Percentiles rank a stretch among this genome's conserved stretches.
Conservation (phyloP, 2,329 filamentous ascomycete genomes). For the Meredithiella fracta region DNA sequence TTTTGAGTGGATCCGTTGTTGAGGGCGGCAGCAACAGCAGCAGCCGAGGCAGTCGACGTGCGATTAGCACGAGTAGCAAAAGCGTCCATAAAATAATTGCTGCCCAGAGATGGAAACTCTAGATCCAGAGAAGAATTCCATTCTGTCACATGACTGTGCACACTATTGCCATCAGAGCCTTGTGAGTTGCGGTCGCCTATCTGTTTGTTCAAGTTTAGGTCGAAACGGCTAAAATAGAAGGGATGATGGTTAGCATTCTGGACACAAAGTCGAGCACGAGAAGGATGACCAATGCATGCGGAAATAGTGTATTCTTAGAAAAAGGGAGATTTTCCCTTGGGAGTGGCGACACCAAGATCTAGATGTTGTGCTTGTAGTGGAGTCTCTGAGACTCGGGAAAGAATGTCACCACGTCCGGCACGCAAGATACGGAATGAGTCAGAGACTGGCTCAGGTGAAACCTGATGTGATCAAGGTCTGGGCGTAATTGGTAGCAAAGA, state of each 20-base stretch:
- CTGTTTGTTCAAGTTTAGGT: conserved; percentile 23
- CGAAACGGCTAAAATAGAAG: conserved; percentile 30
- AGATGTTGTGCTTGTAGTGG: too few species aligned
- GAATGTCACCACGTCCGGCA: too few species aligned
- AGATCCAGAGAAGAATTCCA: neutral
- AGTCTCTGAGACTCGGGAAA: too few species aligned
- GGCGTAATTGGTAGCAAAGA: too few species aligned
- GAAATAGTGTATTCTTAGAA: too few species aligned
- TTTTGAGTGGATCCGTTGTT: too few species aligned
- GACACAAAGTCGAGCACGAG: neutral
- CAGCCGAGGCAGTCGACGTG: neutral
- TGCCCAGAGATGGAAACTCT: neutral
- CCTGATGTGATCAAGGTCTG: too few species aligned
- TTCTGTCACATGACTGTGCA: neutral
- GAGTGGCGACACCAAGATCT: too few species aligned
- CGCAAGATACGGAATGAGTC: too few species aligned
- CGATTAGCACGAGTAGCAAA: neutral
- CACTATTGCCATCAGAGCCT: neutral
- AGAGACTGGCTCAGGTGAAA: too few species aligned
- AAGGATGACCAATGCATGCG: neutral
- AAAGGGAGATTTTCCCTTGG: too few species aligned
- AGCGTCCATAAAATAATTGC: neutral
- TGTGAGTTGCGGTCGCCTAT: neutral
- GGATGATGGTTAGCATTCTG: conserved; percentile 1
- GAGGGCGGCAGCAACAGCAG: too few species aligned